Base-by-base conservation (phyloP, 805 yeast species). In the Kodamaea leandrae region DNA sequence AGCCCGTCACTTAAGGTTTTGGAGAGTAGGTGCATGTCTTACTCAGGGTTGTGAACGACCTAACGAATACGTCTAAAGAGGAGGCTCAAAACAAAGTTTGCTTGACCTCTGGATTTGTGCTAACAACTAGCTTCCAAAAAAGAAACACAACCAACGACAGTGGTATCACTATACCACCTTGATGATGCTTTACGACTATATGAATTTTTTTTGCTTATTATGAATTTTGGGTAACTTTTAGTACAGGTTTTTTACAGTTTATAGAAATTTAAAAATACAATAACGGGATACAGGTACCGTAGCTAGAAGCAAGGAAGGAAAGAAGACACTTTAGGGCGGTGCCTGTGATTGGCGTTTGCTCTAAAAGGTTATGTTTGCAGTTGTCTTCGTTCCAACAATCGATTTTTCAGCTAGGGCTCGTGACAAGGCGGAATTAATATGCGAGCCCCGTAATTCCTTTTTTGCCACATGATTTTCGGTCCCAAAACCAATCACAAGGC, bases 1-100 rank as follows among this genome's bases (percentile, higher is more conserved):
- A 58, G 61, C 44, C 65, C 66, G n/a, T 58, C 63, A 33, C 50
- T 63, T 32, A 63, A 61, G 47, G 58, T 51, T n/a, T 51, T 64
- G 39, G 69, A 64, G 44, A 61, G 57, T 43, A 48, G 63, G 33
- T 57, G 62, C 39, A 54, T 54, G 46, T 52, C 58, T 19, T 27
- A 13, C 32, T 5, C 32, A 14, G 32, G 32, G 4, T 10, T 27
- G 9, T 27, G 17, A 27, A 10, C 17, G 6, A 5, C n/a, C n/a
- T 12, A 14, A 10, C n/a, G 28, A 14, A 6, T 25, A 5, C n/a
- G n/a, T 10, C n/a, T n/a, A n/a, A n/a, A n/a, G n/a, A n/a, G n/a
- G n/a, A n/a, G n/a, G n/a, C n/a, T 10, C n/a, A 10, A 25, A 25
- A 25, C 28, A 6, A 6, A 10, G 6, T 25, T 12, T 14, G 9